phyloP scores from a whole-genome alignment of 2,329 filamentous ascomycete genomes.

The Ceratocystis smalleyi region DNA sequence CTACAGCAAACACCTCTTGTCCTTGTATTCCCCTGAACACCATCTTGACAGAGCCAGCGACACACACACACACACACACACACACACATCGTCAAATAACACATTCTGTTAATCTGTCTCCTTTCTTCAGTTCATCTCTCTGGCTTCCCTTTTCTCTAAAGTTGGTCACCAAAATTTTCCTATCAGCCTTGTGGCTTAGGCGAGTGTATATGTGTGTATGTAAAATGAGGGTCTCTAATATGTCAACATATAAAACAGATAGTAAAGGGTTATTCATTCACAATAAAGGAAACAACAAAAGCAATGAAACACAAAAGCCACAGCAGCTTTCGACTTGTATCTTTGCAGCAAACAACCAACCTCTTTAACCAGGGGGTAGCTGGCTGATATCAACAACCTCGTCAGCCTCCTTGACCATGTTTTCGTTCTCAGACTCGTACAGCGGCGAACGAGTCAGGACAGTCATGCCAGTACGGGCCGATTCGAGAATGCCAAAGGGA shows the following conservation, averaged over 20 bases:
- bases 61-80: neutral
- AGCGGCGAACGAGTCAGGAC: slow-evolving; percentile 86
- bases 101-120: slow-evolving; percentile 17
- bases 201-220: neutral
- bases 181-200: neutral
- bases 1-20: neutral
- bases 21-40: neutral
- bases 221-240: slow-evolving; percentile 55
- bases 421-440: slow-evolving; percentile 54
- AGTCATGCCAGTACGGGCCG: slow-evolving; percentile 90
- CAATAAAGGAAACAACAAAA: slow-evolving; percentile 31
- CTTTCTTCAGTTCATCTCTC: slow-evolving; percentile 6
- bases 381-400: slow-evolving; percentile 91
- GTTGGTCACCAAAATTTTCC: neutral
- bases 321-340: neutral
- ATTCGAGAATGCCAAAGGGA: slow-evolving; percentile 93
- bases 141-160: neutral
- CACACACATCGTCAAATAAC: slow-evolving; percentile 12
- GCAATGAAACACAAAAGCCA: slow-evolving; percentile 6
- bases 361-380: slow-evolving; percentile 66
- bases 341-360: neutral
- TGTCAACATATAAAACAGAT: slow-evolving; percentile 60
- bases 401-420: slow-evolving; percentile 66
- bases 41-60: neutral
- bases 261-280: neutral